Evolutionary conservation across 2,329 filamentous ascomycete genomes (phyloP), one percentile per base, ranked within the genome.

Genomic region (Hypoxylon sp.): DNA sequence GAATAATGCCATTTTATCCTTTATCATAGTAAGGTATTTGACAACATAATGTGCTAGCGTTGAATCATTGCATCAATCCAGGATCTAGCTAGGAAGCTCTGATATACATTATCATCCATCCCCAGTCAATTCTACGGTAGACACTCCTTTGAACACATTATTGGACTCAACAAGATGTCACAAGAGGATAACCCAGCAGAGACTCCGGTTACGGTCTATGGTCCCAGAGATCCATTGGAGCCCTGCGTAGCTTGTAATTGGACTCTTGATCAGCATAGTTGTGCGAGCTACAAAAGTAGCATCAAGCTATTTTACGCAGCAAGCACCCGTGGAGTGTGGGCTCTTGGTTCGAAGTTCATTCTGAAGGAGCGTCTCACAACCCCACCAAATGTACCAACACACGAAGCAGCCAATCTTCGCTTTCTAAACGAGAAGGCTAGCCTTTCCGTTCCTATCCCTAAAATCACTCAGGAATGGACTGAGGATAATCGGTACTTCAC

Each of bases 231-330:
- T 20, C 15, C 37, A 7, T 2, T 3, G 8, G 9, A 40, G 25
- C 23, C 37, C 4, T 41, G 37, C 8, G 37, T 41, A 7, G 37
- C 25, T 17, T 41, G 37, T 15, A 16, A 25, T 4, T 41, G 37
- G 37, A 20, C 37, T 4, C 25, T 30, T 5, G 37, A 27, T 3
- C 2, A 41, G n/a, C 12, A 41, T 12, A 4, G n/a, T 8, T 3
- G 12, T 7, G 16, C 16, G 4, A 29, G 17, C 17, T 41, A 41
- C 9, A 21, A 11, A 11, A 41, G 37, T 7, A 41, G 16, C 13
- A 9, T 41, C 5, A 41, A 30, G 17, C n/a, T 41, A 12, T 30
- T 41, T 25, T 13, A 41, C 13, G 25, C 25, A 4, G 25, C 16
- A 4, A 8, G 25, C 11, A 15, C 11, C 4, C 8, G 11, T 3